A percentile compares a stretch with the other conserved stretches of the same genome.
Evolutionary conservation across 768 basidiomycete species (phyloP).

Genomic region (Kwoniella sp.): DNA sequence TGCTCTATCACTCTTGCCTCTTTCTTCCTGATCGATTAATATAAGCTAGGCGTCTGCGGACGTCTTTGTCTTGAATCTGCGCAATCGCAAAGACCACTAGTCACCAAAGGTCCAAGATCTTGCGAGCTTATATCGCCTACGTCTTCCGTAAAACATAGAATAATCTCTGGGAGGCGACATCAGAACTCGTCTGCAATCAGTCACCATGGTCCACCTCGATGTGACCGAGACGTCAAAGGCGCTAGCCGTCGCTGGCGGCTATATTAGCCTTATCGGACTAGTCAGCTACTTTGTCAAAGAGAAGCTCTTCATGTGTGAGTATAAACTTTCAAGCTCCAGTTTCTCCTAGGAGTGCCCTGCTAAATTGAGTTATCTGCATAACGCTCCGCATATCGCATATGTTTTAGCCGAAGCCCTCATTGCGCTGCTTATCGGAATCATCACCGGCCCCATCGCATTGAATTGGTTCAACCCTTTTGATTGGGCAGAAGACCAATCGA

Average conservation of each 20-base stretch:
- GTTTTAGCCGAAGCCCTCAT: constrained; percentile 49
- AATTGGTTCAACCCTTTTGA: constrained; percentile 54
- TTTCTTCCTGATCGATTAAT: constrained; percentile 9
- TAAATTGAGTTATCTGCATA: too few relatives aligned
- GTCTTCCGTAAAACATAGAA: too few relatives aligned
- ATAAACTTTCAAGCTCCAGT: too few relatives aligned
- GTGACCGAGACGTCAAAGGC: constrained; percentile 52
- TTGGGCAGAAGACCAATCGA: constrained; percentile 48
- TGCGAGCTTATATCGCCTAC: too few relatives aligned
- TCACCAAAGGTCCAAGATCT: background rate
- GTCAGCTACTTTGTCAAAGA: constrained; percentile 56
- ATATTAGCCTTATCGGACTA: constrained; percentile 46
- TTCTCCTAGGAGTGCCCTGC: background rate
- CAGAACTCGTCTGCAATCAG: background rate
- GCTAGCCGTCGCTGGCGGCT: constrained; percentile 51
- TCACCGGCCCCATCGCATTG: constrained; percentile 53
- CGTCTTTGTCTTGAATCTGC: background rate
- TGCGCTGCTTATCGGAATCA: constrained; percentile 46
- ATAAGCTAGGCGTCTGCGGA: constrained; percentile 16
- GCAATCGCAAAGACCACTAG: too few relatives aligned
- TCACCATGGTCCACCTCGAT: constrained; percentile 51
- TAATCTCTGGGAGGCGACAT: too few relatives aligned
- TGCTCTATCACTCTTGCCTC: background rate
- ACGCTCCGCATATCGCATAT: background rate
- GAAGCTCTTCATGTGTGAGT: constrained; percentile 54